Conservation (phyloP, 176 grass and related monocot species). For the Thalia dealbata region DNA sequence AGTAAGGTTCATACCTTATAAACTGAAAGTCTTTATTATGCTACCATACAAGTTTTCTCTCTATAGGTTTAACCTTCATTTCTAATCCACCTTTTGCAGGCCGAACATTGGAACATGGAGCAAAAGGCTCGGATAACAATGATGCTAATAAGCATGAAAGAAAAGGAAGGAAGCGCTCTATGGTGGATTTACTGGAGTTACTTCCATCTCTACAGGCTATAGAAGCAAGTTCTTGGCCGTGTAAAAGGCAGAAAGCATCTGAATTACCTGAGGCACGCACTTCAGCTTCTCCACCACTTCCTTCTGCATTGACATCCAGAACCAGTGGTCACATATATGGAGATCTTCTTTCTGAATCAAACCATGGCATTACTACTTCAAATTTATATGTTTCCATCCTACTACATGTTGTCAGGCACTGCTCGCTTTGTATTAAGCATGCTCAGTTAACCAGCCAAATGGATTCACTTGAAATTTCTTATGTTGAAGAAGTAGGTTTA, state of each 20-base stretch:
- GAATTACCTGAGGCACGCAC: conserved; percentile 25
- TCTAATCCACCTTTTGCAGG: conserved; percentile 29
- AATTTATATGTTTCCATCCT: conserved; percentile 73
- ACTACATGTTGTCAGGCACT: conserved; percentile 74
- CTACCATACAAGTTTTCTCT: background rate
- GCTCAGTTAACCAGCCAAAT: conserved; percentile 93
- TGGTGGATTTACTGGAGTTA: conserved; percentile 51
- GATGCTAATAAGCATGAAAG: conserved; percentile 16
- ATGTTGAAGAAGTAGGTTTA: conserved; percentile 89
- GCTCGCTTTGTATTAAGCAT: conserved; percentile 86
- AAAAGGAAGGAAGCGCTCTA: conserved; percentile 42
- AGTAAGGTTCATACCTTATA: conserved; percentile 15
- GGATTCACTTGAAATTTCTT: conserved; percentile 74
- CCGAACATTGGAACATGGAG: conserved; percentile 31
- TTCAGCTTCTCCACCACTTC: conserved; percentile 32
- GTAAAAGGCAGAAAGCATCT: conserved; percentile 54
- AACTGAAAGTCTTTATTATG: conserved; percentile 12
- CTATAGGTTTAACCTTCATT: conserved; percentile 1
- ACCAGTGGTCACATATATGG: conserved; percentile 34
- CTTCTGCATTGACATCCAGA: conserved; percentile 35
- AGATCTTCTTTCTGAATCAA: conserved; percentile 54
- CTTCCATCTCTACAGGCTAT: conserved; percentile 53
- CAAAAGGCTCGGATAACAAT: conserved; percentile 27
- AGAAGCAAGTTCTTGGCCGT: conserved; percentile 26
- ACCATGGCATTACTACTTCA: conserved; percentile 41